Evolutionary conservation across 108 stramenopile species (phyloP).

Genomic region (Cyclotella sp.): DNA sequence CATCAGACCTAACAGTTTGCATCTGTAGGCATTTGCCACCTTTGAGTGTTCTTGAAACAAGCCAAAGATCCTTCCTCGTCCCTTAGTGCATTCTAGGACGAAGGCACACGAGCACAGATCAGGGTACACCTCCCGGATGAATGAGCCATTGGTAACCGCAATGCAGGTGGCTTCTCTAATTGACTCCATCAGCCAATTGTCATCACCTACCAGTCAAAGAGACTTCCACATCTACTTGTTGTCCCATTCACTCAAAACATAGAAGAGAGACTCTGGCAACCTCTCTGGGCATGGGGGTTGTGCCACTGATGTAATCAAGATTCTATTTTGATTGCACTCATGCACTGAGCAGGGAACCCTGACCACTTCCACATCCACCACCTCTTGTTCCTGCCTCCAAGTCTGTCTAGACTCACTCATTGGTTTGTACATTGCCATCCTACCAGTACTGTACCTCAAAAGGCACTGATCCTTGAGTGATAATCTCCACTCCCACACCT

Average conservation of each 20-base stretch:
- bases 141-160: neutral
- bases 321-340: neutral
- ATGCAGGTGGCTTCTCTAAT: neutral
- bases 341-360: neutral
- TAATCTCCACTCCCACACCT: no score
- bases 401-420: neutral
- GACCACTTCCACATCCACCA: neutral
- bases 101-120: slow-evolving; percentile 15
- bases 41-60: neutral
- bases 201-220: neutral
- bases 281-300: neutral
- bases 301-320: neutral
- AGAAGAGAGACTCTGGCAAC: neutral
- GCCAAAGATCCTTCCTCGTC: slow-evolving; percentile 7
- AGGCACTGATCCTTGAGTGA: neutral
- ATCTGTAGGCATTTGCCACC: slow-evolving; percentile 13
- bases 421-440: neutral
- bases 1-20: slow-evolving; percentile 18
- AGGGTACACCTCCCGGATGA: slow-evolving; percentile 11
- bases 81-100: slow-evolving; percentile 9
- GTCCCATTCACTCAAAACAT: slow-evolving; percentile 22
- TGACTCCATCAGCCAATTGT: neutral
- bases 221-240: slow-evolving; percentile 16
- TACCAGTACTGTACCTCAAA: neutral
- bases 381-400: neutral